A percentile compares a stretch with the other conserved stretches of the same genome.
These are phyloP conservation scores for Trypanosoma theileri DNA, from an alignment of 208 protist species.

Conservation along the genomic window DNA sequence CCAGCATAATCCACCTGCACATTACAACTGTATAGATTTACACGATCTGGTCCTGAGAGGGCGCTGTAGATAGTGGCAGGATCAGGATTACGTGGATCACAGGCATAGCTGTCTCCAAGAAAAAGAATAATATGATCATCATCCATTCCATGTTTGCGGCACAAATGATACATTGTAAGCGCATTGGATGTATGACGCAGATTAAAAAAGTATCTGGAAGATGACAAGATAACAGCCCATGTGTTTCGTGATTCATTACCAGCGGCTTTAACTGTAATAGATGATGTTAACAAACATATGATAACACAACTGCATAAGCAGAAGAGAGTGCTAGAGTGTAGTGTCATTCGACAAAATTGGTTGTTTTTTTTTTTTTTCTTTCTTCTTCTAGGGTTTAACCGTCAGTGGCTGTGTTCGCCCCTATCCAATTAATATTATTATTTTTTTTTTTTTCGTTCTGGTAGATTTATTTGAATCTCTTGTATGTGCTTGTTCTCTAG, in stretches of 20 bases:
- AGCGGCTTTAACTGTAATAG: not conserved
- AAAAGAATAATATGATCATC: conserved; percentile 96
- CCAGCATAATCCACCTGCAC: conserved; percentile 97
- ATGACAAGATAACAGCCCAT: conserved; percentile 95
- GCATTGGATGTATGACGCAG: conserved; percentile 97
- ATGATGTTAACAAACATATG: conserved; percentile 12
- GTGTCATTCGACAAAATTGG: not conserved
- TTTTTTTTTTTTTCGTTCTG: not conserved
- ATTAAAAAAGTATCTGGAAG: conserved; percentile 98
- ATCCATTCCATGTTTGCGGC: conserved; percentile 95
- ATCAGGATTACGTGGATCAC: conserved; percentile 96
- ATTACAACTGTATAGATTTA: conserved; percentile 88
- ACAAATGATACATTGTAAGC: conserved; percentile 94
- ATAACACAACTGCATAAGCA: conserved; percentile 2
- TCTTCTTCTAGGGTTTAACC: too few relatives aligned
- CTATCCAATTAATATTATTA: too few relatives aligned
- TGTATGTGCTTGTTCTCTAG: too few relatives aligned
- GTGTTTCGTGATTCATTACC: conserved; percentile 48
- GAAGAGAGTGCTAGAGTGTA: not conserved
- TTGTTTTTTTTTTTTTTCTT: not conserved
- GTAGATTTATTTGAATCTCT: too few relatives aligned
- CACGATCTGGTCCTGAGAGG: conserved; percentile 13
- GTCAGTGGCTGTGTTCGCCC: too few relatives aligned
- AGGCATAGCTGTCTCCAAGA: conserved; percentile 97
- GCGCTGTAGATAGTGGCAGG: conserved; percentile 71